Percentiles rank a stretch among this genome's conserved stretches.
Conservation (phyloP, 1,284 basidiomycete genomes). For the Ganoderma resinaceum region DNA sequence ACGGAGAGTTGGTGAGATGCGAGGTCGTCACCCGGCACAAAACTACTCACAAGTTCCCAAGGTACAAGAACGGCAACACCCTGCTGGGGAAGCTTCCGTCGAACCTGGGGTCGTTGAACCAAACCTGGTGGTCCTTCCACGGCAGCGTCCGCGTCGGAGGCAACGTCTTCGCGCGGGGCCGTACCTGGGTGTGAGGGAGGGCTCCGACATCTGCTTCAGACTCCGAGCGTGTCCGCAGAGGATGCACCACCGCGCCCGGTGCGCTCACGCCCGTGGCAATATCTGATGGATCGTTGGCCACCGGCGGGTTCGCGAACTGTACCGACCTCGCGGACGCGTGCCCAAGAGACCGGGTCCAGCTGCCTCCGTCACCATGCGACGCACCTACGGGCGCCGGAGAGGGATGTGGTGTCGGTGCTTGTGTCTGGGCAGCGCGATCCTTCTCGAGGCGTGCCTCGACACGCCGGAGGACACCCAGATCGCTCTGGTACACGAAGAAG, state of each 20-base stretch:
- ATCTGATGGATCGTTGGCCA: constrained; percentile 16
- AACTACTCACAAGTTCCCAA: constrained; percentile 86
- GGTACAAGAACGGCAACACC: constrained; percentile 93
- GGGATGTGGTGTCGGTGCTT: constrained; percentile 6
- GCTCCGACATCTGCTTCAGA: constrained; percentile 25
- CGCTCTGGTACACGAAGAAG: constrained; percentile 93
- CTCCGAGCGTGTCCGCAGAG: constrained; percentile 31
- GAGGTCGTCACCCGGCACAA: constrained; percentile 15
- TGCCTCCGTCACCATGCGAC: constrained; percentile 19
- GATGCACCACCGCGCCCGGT: constrained; percentile 34
- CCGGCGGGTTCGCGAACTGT: constrained; percentile 51
- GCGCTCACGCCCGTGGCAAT: constrained; percentile 15
- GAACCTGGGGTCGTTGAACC: constrained; percentile 93
- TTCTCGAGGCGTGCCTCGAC: constrained; percentile 71
- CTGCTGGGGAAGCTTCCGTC: constrained; percentile 96
- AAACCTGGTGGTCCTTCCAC: constrained; percentile 77
- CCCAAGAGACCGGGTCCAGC: constrained; percentile 25
- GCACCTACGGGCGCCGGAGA: constrained; percentile 13
- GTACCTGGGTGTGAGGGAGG: constrained; percentile 35
- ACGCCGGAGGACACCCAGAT: constrained; percentile 78
- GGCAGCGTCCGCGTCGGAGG: constrained; percentile 72
- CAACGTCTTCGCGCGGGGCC: constrained; percentile 75
- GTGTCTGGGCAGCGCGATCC: constrained; percentile 41
- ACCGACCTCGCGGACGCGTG: constrained; percentile 55
- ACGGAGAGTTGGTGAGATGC: not conserved